These are phyloP conservation scores for Limtongia smithiae DNA, from an alignment of 805 yeast genomes.

Conservation along the genomic window DNA sequence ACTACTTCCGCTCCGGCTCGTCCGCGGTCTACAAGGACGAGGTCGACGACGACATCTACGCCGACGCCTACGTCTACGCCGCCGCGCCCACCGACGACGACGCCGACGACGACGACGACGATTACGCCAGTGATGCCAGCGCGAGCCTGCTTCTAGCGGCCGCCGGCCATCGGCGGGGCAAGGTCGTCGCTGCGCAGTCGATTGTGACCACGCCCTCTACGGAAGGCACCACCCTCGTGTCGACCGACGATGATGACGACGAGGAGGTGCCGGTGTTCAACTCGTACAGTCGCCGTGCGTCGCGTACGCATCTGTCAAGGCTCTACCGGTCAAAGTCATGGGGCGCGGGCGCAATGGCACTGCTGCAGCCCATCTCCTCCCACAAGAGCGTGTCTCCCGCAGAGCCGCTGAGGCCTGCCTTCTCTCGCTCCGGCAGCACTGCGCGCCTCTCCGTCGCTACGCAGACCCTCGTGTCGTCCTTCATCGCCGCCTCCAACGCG, in stretches of 20 bases:
- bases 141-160: slow-evolving; percentile 5
- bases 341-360: no score
- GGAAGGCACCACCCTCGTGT: background rate
- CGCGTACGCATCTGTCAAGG: background rate
- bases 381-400: no score
- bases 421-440: background rate
- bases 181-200: no score
- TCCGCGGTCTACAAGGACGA: no score
- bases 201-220: background rate
- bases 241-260: background rate
- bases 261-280: no score
- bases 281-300: no score
- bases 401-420: slow-evolving; percentile 5
- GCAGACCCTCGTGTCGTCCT: slow-evolving; percentile 10
- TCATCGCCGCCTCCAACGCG: slow-evolving; percentile 14
- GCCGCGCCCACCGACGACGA: no score
- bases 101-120: slow-evolving; percentile 2
- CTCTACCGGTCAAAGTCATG: slow-evolving; percentile 15
- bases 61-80: no score
- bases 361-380: background rate
- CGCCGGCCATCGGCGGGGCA: background rate
- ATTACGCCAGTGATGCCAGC: slow-evolving; percentile 5
- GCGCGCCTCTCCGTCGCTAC: slow-evolving; percentile 1
- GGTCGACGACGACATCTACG: no score
- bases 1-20: no score